Conservation (phyloP, 2,329 filamentous ascomycete genomes). For the Aphanoascus verrucosus region DNA sequence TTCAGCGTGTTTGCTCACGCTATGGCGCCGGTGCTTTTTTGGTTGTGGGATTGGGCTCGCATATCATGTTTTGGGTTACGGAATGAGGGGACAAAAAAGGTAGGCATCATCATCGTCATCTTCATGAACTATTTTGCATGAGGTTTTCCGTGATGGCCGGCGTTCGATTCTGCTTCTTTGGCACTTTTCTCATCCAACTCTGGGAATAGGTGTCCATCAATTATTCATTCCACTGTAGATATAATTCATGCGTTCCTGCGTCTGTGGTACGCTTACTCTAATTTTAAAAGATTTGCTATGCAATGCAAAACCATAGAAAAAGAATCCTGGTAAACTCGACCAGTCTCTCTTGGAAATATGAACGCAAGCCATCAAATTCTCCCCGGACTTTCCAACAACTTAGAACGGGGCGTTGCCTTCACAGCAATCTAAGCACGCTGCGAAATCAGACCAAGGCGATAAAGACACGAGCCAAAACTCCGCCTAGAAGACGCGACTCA, state of each 20-base stretch:
- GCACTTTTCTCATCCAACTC: neutral
- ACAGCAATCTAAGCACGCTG: too few relatives aligned
- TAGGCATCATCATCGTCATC: neutral
- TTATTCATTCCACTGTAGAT: neutral
- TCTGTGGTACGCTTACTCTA: neutral
- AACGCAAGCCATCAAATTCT: too few relatives aligned
- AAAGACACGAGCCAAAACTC: too few relatives aligned
- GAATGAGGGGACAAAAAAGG: neutral
- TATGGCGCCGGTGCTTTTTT: neutral
- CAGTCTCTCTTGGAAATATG: too few relatives aligned
- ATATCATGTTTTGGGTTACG: neutral
- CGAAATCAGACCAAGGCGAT: too few relatives aligned
- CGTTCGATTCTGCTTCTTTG: neutral
- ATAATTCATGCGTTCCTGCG: neutral
- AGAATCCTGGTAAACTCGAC: too few relatives aligned
- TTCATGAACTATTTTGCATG: neutral
- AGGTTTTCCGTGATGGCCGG: neutral
- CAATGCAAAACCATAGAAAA: too few relatives aligned
- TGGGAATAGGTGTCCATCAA: neutral
- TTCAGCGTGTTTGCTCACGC: neutral
- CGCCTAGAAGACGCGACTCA: too few relatives aligned
- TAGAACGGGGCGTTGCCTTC: too few relatives aligned
- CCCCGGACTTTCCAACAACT: too few relatives aligned
- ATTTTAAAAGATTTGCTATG: too few relatives aligned
- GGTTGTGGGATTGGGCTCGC: neutral